Conservation (phyloP, 2,329 filamentous ascomycete genomes). For the Aspergillus felis region DNA sequence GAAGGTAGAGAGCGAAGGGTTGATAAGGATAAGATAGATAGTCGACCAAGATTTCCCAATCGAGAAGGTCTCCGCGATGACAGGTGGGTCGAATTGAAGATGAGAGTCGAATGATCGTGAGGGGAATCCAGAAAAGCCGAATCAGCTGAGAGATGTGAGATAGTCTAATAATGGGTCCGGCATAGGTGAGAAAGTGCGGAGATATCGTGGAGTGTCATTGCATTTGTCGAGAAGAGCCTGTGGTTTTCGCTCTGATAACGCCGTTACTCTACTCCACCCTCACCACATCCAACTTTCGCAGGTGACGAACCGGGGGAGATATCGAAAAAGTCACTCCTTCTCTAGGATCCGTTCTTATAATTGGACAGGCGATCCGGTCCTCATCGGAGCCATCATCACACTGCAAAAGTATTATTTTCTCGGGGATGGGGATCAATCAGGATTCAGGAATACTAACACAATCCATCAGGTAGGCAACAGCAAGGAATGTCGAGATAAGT, state of each 20-base stretch:
- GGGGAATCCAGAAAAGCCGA: background rate
- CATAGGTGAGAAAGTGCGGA: background rate
- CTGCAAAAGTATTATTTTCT: background rate
- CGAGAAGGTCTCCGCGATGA: slow-evolving; percentile 25
- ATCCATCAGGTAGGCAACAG: background rate
- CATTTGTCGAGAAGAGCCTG: background rate
- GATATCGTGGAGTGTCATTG: background rate
- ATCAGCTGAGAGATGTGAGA: background rate
- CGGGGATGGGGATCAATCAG: background rate
- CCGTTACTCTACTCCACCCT: background rate
- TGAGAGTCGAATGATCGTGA: slow-evolving; percentile 15
- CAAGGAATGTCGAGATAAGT: background rate
- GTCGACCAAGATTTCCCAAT: slow-evolving; percentile 16
- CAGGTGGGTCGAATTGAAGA: slow-evolving; percentile 10
- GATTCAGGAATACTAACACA: background rate
- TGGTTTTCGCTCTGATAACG: background rate
- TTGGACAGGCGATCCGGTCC: background rate
- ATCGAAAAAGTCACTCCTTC: background rate
- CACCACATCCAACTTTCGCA: background rate
- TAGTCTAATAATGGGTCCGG: background rate
- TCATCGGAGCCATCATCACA: background rate
- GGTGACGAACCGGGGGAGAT: background rate
- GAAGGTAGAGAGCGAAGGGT: background rate
- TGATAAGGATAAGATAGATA: slow-evolving; percentile 23
- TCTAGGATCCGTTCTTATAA: background rate